Conservation (phyloP, 2,329 filamentous ascomycete species). For the Venturia aucupariae region DNA sequence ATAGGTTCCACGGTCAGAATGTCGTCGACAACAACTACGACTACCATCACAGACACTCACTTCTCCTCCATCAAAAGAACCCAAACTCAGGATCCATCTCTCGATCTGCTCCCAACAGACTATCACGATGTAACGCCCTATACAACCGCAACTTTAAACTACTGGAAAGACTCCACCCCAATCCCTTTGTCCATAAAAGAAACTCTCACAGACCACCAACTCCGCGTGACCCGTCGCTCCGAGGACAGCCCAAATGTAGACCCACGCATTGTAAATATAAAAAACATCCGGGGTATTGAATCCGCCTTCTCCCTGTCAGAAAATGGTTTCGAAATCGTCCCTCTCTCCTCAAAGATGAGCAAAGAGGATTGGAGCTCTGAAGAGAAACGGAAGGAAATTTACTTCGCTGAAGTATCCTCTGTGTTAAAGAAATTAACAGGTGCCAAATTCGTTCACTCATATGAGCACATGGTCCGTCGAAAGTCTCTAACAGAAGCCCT, state of each 20-base stretch:
- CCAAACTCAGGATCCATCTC: neutral
- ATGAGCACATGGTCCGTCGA: constrained; percentile 1
- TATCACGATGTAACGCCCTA: neutral
- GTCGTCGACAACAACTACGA: neutral
- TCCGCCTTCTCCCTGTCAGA: neutral
- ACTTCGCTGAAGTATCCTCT: neutral
- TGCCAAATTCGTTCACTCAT: neutral
- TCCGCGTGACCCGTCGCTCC: constrained; percentile 1
- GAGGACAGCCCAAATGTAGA: neutral
- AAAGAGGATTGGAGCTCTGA: neutral
- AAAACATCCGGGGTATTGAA: neutral
- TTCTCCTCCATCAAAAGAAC: neutral
- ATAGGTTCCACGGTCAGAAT: neutral
- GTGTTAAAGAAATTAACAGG: neutral
- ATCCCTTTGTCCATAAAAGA: neutral
- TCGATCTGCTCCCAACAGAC: neutral
- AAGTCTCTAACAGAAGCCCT: constrained; percentile 3
- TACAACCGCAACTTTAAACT: neutral
- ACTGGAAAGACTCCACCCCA: constrained; percentile 1
- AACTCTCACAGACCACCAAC: constrained; percentile 1
- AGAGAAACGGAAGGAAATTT: neutral
- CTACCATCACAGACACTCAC: neutral
- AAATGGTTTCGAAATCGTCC: neutral
- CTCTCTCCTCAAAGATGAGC: neutral
- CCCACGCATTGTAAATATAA: neutral